Conservation (phyloP, 345 rosid species). For the Hypericum androsaemum region DNA sequence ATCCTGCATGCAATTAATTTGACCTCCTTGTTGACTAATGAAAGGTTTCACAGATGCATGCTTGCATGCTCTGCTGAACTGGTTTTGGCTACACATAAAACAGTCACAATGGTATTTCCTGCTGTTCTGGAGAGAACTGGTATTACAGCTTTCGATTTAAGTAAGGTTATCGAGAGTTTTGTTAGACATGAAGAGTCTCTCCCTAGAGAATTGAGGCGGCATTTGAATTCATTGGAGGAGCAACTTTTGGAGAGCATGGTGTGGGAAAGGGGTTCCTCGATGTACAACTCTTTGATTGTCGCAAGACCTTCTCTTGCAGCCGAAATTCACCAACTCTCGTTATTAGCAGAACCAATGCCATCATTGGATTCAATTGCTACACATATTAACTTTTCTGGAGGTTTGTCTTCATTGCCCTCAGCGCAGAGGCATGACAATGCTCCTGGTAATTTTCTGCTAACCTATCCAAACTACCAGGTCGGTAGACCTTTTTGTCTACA, state of each 20-base stretch:
- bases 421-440: slow-evolving; percentile 46
- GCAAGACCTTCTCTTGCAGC: slow-evolving; percentile 60
- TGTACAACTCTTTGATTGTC: slow-evolving; percentile 87
- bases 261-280: slow-evolving; percentile 94
- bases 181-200: slow-evolving; percentile 92
- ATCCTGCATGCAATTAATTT: slow-evolving; percentile 67
- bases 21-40: slow-evolving; percentile 82
- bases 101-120: slow-evolving; percentile 88
- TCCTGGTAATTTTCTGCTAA: slow-evolving; percentile 30
- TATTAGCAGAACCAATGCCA: slow-evolving; percentile 82
- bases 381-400: slow-evolving; percentile 43
- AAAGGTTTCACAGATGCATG: slow-evolving; percentile 97
- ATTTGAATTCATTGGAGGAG: slow-evolving; percentile 91
- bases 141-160: slow-evolving; percentile 94
- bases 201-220: slow-evolving; percentile 93
- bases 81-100: slow-evolving; percentile 90
- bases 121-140: slow-evolving; percentile 95
- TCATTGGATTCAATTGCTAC: slow-evolving; percentile 74
- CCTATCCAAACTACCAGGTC: neutral
- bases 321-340: slow-evolving; percentile 58
- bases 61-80: slow-evolving; percentile 95
- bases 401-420: slow-evolving; percentile 30
- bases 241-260: slow-evolving; percentile 96
- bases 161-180: slow-evolving; percentile 98
- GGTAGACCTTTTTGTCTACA: neutral